Evolutionary conservation across 352 stramenopile genomes (phyloP), one percentile per base, ranked within the genome.

Genomic region (Pythium diclinum): DNA sequence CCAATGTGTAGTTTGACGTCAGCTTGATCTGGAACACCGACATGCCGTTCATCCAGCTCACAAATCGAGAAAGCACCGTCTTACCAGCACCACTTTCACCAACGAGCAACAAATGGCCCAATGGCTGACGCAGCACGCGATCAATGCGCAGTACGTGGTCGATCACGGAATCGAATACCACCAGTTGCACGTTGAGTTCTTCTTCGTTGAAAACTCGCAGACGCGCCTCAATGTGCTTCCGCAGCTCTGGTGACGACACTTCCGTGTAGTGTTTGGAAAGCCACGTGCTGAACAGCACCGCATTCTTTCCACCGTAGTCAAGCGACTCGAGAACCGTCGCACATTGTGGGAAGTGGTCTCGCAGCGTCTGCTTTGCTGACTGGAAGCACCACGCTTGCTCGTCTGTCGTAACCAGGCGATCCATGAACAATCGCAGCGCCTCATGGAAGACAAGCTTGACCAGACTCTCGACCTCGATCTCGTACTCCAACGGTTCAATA

Each of bases 21-120:
- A 98, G 85, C 71, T 99, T 99, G 79, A 99, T 99, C 74, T 99
- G 96, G 78, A 99, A 99, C n/a, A 99, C 97, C 19, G 87, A 96
- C 65, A 99, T 96, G 21, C 97, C 98, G 63, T 99, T 99, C 96
- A 99, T 99, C 98, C 98, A 99, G 47, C 96, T 98, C 51, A 99
- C 97, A 75, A 99, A 99, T 46, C 97, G 97, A 21, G 95, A 99
- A 3, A 99, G 77, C 34, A 99, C 96, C 28, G 97, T 99, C 78
- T 99, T 99, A 56, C 98, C 98, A 13, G 96, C 96, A 23, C 97
- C 98, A 49, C 92, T 98, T 75, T 99, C 97, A 58, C 98, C 98
- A 33, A 99, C 97, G 25, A 99, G 77, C 14, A 99, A 79, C 59
- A 99, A 76, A 72, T 99, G 98, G 0, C 98, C 98, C 79, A 99